These are phyloP conservation scores for Bolboschoenus planiculmis DNA, from an alignment of 176 grass and related monocot genomes.

Conservation along the genomic window DNA sequence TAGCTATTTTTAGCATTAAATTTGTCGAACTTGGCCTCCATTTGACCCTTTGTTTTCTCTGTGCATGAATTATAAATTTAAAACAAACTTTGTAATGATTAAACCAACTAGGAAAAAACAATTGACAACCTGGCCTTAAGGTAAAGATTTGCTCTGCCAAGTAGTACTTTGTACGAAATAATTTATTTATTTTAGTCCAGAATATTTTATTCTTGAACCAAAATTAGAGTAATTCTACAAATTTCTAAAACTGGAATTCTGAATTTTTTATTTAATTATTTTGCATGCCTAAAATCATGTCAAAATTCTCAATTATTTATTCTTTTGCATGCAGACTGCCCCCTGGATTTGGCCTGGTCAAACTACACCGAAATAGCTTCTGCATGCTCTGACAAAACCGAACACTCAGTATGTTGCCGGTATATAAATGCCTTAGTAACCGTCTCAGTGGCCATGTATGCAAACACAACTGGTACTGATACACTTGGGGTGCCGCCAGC, in stretches of 20 bases:
- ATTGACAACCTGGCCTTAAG: not conserved
- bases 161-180: not conserved
- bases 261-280: not conserved
- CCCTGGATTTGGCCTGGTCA: slow-evolving; percentile 79
- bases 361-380: slow-evolving; percentile 61
- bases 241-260: not conserved
- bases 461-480: slow-evolving; percentile 56
- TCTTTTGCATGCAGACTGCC: slow-evolving; percentile 54
- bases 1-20: not conserved
- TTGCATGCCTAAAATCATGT: not conserved
- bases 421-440: slow-evolving; percentile 79
- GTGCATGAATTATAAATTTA: not conserved
- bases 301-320: not conserved
- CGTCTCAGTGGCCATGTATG: slow-evolving; percentile 72
- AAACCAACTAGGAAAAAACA: not conserved
- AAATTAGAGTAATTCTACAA: not conserved
- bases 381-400: slow-evolving; percentile 60
- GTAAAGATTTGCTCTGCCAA: not conserved
- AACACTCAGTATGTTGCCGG: slow-evolving; percentile 69
- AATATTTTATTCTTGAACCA: not conserved
- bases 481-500: slow-evolving; percentile 60
- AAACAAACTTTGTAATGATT: not conserved
- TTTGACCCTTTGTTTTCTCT: not conserved
- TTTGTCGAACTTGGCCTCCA: not conserved
- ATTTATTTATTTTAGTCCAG: slow-evolving; percentile 6